Evolutionary conservation across 805 yeast genomes (phyloP), one percentile per base, ranked within the genome.

Genomic region (Yarrowia hollandica): DNA sequence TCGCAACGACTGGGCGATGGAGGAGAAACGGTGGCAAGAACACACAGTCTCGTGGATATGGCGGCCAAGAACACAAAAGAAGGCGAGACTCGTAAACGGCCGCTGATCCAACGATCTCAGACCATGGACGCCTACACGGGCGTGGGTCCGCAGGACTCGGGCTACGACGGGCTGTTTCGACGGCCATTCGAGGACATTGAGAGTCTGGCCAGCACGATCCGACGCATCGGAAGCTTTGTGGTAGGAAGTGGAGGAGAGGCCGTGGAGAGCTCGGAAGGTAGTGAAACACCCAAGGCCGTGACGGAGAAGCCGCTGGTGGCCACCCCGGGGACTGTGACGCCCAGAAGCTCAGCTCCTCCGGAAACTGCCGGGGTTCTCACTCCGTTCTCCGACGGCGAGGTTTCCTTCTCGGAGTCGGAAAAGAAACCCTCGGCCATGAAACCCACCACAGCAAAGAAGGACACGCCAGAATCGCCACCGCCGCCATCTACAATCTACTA

Each of bases 81-180:
- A 23, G 18, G 10, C 14, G 50, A 50, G 2, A 15, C 25, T 8
- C 41, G 21, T 8, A 18, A 31, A 19, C 46, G 39, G 25, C 44
- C 59, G 14, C 25, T 42, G 22, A 22, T 48, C 22, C 52, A 35
- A 18, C 59, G 42, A 11, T 48, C 35, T 3, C 41, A 34, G 60
- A 52, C 50, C 34, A 23, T 28, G 60, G 58, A 39, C 38, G 46
- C 39, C 19, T 58, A 35, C 35, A 23, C 35, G 46, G 60, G 44
- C 34, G 30, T 31, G 59, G 55, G 38, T 1, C 30, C 50, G 1
- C 60, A 31, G 34, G 35, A 22, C 23, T 59, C 46, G 25, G 39
- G 30, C 39, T 52, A 52, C 35, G 58, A 52, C 42, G 58, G 58
- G 4, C 25, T 52, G 9, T 52, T 52, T 9, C 44, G 35, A 26